These are phyloP conservation scores for Gymnopilus junonius DNA, from an alignment of 768 basidiomycete genomes.

Conservation along the genomic window DNA sequence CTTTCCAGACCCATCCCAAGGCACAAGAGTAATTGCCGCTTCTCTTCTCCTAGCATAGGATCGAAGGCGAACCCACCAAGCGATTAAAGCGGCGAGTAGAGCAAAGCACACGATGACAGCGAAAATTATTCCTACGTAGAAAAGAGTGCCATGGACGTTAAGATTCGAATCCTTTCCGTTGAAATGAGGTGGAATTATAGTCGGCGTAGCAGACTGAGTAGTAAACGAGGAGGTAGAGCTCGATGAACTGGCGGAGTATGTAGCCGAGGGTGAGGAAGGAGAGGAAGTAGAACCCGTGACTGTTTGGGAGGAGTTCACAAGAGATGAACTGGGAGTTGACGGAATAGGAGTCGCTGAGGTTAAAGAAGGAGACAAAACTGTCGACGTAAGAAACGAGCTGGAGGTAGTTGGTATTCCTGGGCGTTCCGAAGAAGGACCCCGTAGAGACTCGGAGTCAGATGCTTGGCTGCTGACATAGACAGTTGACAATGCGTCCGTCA, in stretches of 20 bases:
- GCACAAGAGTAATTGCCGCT: slow-evolving; percentile 38
- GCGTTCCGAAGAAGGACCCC: not conserved
- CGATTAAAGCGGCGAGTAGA: slow-evolving; percentile 48
- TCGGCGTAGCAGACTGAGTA: slow-evolving; percentile 14
- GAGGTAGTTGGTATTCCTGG: not conserved
- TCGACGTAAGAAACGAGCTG: not conserved
- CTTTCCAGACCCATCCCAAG: slow-evolving; percentile 34
- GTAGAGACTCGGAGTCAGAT: slow-evolving; percentile 4
- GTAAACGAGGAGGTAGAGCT: slow-evolving; percentile 6
- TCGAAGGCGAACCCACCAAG: slow-evolving; percentile 51
- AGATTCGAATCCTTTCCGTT: slow-evolving; percentile 11
- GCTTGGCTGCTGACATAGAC: slow-evolving; percentile 4
- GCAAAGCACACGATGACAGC: slow-evolving; percentile 50
- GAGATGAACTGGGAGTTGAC: not conserved
- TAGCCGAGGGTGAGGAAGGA: not conserved
- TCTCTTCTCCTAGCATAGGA: slow-evolving; percentile 37
- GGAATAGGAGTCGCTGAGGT: not conserved
- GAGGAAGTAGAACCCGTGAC: slow-evolving; percentile 2
- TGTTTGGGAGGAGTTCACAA: not conserved
- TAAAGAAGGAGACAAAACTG: not conserved
- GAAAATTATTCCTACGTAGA: slow-evolving; percentile 56
- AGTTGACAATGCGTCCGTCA: not conserved
- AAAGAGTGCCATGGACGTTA: slow-evolving; percentile 40
- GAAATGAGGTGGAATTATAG: slow-evolving; percentile 12
- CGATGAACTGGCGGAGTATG: not conserved